A percentile compares a stretch with the other conserved stretches of the same genome.
phyloP scores from a whole-genome alignment of 148 eudicot species.

The Vaccinium corymbosum region DNA sequence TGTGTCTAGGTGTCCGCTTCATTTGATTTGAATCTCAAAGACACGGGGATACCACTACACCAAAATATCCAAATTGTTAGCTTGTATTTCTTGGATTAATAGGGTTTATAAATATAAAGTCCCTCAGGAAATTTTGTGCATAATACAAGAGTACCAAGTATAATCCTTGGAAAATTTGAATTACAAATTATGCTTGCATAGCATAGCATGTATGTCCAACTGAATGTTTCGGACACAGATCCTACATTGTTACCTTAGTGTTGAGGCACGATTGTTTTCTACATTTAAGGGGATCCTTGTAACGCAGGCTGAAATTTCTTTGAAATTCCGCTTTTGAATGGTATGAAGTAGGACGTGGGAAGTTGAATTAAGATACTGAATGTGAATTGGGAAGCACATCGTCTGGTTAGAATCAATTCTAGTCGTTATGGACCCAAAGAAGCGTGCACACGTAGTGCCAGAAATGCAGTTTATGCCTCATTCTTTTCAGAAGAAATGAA shows the following conservation, averaged over 20 bases:
- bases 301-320: not conserved
- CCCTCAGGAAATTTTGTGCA: not conserved
- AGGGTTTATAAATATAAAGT: not conserved
- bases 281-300: not conserved
- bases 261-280: not conserved
- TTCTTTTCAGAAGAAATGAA: not conserved
- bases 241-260: not conserved
- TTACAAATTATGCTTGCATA: not conserved
- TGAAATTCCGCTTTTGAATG: not conserved
- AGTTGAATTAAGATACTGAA: not conserved
- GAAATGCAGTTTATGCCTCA: not conserved
- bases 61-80: not conserved
- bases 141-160: not conserved
- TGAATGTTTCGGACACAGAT: not conserved
- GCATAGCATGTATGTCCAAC: not conserved
- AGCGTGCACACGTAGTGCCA: not conserved
- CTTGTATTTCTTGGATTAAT: not conserved
- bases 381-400: not conserved
- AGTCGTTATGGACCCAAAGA: not conserved
- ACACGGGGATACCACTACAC: not conserved
- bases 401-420: not conserved
- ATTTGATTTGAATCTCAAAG: not conserved
- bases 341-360: not conserved
- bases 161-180: not conserved
- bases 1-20: not conserved